Evolutionary conservation across 2,329 filamentous ascomycete genomes (phyloP).

Genomic region (Aspergillus vadensis): DNA sequence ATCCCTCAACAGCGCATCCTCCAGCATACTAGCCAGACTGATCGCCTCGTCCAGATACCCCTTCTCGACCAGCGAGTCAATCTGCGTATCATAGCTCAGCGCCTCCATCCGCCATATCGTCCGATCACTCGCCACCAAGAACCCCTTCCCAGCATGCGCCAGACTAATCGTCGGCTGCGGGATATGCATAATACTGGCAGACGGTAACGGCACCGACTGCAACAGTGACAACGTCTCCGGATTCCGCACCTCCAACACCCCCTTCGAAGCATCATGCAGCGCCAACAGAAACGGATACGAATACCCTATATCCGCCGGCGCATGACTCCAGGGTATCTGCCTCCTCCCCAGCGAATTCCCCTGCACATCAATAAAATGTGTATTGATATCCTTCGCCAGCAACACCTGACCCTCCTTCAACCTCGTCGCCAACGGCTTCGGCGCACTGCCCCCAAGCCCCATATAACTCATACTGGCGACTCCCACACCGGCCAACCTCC

Average conservation of each 20-base stretch:
- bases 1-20: constrained; percentile 83
- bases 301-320: constrained; percentile 90
- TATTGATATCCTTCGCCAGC: constrained; percentile 97
- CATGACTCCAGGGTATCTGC: constrained; percentile 87
- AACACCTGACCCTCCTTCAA: constrained; percentile 82
- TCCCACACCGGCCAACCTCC: constrained; percentile 79
- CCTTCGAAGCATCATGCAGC: constrained; percentile 79
- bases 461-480: constrained; percentile 94
- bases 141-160: constrained; percentile 95
- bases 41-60: constrained; percentile 86
- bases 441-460: constrained; percentile 87
- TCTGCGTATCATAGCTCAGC: constrained; percentile 85
- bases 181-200: constrained; percentile 83
- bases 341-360: constrained; percentile 80
- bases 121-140: constrained; percentile 87
- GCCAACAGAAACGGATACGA: constrained; percentile 95
- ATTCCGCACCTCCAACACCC: constrained; percentile 85
- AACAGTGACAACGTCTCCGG: constrained; percentile 87
- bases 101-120: constrained; percentile 96
- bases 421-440: constrained; percentile 82
- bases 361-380: constrained; percentile 81
- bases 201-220: constrained; percentile 79
- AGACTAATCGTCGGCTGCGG: constrained; percentile 89
- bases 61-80: constrained; percentile 75
- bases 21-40: constrained; percentile 83